phyloP scores from a whole-genome alignment of 1,139 yeast genomes.

The Suhomyces kunorum region DNA sequence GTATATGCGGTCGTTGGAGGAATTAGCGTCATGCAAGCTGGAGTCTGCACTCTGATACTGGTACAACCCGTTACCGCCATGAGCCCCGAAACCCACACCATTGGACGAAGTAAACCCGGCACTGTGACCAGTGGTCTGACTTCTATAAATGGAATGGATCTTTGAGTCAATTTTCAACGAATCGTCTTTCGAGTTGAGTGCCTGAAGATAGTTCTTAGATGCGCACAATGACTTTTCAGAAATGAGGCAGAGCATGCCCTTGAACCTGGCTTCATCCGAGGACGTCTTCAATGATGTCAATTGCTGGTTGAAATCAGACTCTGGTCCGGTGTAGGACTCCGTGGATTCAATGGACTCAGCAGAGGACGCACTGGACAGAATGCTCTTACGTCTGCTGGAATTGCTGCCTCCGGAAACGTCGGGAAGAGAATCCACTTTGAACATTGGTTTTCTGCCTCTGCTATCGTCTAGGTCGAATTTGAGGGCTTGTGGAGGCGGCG shows the following conservation, averaged over 20 bases:
- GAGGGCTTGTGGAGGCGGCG: conserved; percentile 9
- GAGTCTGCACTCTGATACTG: conserved; percentile 14
- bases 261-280: conserved; percentile 18
- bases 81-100: conserved; percentile 5
- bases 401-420: background rate
- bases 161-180: conserved; percentile 26
- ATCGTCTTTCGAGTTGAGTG: conserved; percentile 26
- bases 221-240: conserved; percentile 35
- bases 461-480: conserved; percentile 14
- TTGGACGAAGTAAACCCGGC: conserved; percentile 7
- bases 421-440: background rate
- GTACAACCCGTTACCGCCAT: conserved; percentile 6
- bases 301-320: conserved; percentile 13
- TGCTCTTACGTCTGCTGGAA: conserved; percentile 1
- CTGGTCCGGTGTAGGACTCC: conserved; percentile 16
- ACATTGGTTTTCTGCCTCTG: background rate
- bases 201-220: conserved; percentile 26
- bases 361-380: conserved; percentile 9
- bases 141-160: conserved; percentile 36
- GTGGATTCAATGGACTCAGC: conserved; percentile 20
- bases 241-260: conserved; percentile 26
- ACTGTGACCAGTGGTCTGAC: conserved; percentile 22
- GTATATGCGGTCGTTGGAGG: conserved; percentile 28
- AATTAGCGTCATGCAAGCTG: conserved; percentile 8
- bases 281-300: conserved; percentile 6